These are phyloP conservation scores for Coniochaeta prunicola DNA, from an alignment of 2,329 filamentous ascomycete species.

Conservation along the genomic window DNA sequence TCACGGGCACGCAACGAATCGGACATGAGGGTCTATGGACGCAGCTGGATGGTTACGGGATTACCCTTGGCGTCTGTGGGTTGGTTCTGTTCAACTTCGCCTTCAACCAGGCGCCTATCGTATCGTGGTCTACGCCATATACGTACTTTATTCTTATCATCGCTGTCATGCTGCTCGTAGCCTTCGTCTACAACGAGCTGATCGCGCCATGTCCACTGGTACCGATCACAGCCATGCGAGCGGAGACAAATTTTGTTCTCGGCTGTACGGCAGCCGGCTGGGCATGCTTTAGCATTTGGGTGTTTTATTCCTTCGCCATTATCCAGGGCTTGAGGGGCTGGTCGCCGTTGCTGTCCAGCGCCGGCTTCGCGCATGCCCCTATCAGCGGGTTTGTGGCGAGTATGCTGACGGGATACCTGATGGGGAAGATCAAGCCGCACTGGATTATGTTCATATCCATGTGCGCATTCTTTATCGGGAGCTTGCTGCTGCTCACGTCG, in stretches of 20 bases:
- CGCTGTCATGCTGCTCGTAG: constrained; percentile 37
- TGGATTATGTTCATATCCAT: constrained; percentile 37
- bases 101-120: constrained; percentile 49
- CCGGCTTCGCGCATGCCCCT: constrained; percentile 36
- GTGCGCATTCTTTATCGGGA: constrained; percentile 33
- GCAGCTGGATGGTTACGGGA: constrained; percentile 17
- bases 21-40: constrained; percentile 13
- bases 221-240: constrained; percentile 38
- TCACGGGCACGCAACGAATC: neutral
- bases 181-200: constrained; percentile 44
- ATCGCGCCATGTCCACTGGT: constrained; percentile 36
- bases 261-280: constrained; percentile 36
- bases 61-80: constrained; percentile 34
- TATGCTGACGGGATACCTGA: constrained; percentile 32
- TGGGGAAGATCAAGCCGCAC: constrained; percentile 29
- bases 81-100: constrained; percentile 50
- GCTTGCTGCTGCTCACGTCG: constrained; percentile 35
- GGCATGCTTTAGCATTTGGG: constrained; percentile 32
- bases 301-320: constrained; percentile 31
- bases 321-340: constrained; percentile 26
- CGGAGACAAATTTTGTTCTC: constrained; percentile 39
- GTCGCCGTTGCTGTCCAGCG: constrained; percentile 34
- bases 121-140: constrained; percentile 44
- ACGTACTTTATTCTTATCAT: constrained; percentile 43
- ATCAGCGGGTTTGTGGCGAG: constrained; percentile 36